phyloP scores from a whole-genome alignment of 768 basidiomycete species.

The Trametes sanguinea region DNA sequence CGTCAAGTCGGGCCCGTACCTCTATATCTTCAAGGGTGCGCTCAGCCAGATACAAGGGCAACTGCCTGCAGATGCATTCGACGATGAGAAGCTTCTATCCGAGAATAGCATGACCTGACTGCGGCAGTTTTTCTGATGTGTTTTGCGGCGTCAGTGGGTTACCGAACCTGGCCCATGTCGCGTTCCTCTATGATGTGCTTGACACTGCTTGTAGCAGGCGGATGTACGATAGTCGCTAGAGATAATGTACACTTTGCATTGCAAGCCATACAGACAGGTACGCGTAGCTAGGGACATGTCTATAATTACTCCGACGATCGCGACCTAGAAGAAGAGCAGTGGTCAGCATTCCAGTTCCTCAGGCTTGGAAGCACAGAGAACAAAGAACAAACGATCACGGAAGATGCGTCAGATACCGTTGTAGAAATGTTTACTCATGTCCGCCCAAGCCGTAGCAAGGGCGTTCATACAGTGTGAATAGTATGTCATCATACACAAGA shows the following conservation, averaged over 20 bases:
- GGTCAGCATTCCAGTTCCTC: too few species aligned
- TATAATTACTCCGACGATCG: too few species aligned
- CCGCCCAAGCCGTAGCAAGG: conserved; percentile 42
- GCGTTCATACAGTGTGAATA: conserved; percentile 80
- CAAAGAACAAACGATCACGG: neutral
- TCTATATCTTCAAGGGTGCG: conserved; percentile 81
- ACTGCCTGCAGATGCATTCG: conserved; percentile 81
- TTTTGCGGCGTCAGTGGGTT: too few species aligned
- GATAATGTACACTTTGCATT: too few species aligned
- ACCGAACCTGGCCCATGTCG: too few species aligned
- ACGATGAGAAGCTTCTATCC: conserved; percentile 43
- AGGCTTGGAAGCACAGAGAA: neutral
- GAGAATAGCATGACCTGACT: conserved; percentile 4
- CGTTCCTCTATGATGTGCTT: too few species aligned
- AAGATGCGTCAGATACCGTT: conserved; percentile 77
- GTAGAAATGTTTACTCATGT: conserved; percentile 63
- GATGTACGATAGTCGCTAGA: too few species aligned
- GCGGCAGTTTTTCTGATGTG: too few species aligned
- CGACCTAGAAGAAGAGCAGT: too few species aligned
- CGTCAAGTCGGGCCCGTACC: conserved; percentile 70
- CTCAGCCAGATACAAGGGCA: conserved; percentile 90
- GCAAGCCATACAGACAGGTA: too few species aligned
- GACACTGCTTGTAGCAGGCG: too few species aligned
- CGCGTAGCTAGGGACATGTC: too few species aligned
- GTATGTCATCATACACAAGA: conserved; percentile 37